These are phyloP conservation scores for Zygosaccharomyces pseudobailii DNA, from an alignment of 1,139 yeast genomes.

Conservation along the genomic window DNA sequence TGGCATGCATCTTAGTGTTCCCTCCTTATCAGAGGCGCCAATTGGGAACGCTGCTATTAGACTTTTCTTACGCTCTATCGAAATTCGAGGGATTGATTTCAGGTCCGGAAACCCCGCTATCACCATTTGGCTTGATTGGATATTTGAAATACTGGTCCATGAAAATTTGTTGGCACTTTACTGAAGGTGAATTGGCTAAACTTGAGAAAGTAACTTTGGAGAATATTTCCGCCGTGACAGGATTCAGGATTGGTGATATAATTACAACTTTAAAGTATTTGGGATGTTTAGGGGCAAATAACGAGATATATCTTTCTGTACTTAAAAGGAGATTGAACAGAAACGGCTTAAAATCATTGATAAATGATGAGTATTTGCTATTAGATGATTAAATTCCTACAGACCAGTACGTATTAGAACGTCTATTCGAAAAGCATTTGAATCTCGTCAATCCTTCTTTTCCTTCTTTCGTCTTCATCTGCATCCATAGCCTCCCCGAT, in stretches of 20 bases:
- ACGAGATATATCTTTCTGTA: slow-evolving; percentile 17
- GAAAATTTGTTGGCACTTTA: slow-evolving; percentile 40
- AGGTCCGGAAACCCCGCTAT: slow-evolving; percentile 90
- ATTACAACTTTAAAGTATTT: slow-evolving; percentile 58
- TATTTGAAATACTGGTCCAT: slow-evolving; percentile 78
- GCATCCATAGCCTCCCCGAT: slow-evolving; percentile 82
- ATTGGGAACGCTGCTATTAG: slow-evolving; percentile 74
- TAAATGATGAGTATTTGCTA: slow-evolving; percentile 28
- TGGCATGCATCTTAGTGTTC: slow-evolving; percentile 85
- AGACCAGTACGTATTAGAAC: neutral
- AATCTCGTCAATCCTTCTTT: slow-evolving; percentile 75
- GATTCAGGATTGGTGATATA: slow-evolving; percentile 68
- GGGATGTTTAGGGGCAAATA: slow-evolving; percentile 42
- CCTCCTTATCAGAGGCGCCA: slow-evolving; percentile 86
- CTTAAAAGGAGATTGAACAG: slow-evolving; percentile 16
- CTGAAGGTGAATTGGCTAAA: slow-evolving; percentile 38
- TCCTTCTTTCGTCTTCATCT: slow-evolving; percentile 70
- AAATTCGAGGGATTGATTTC: slow-evolving; percentile 53
- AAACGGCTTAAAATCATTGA: slow-evolving; percentile 16
- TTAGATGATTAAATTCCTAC: slow-evolving; percentile 20
- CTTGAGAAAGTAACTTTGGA: slow-evolving; percentile 41
- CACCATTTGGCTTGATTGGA: slow-evolving; percentile 71
- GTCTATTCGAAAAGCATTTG: slow-evolving; percentile 58
- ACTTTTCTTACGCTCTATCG: slow-evolving; percentile 75
- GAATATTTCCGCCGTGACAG: slow-evolving; percentile 54